Base-by-base conservation (phyloP, 1,139 yeast species). In the Kurtzmaniella quercitrusa region DNA sequence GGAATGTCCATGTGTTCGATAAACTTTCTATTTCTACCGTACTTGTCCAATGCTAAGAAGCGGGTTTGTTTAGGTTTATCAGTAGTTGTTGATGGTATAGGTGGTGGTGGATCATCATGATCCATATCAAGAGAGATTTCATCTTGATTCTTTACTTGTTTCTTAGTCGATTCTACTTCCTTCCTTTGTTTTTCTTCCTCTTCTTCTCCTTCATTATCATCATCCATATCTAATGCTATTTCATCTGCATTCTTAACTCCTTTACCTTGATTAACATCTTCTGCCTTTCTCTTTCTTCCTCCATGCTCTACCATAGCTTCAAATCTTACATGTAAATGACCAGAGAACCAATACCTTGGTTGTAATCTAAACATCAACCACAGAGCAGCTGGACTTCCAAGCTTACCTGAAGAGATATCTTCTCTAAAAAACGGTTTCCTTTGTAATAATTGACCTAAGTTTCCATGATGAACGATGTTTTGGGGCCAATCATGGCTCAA, bases 401-500 rank as follows among this genome's bases (percentile, higher is more conserved):
- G 65, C 21, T 66, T 65, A 1, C 82, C 81, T 2, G 64, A 66
- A 2, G 70, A 64, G 1, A 90, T 75, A 59, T 93, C 98, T 1
- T 57, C 56, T 48, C 66, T 70, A 58, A 93, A 87, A 56, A 75
- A 86, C 0, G 85, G 89, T 59, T 94, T 93, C 19, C 55, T 50
- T 23, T 58, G 60, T 25, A 93, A 53, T 15, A 93, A 64, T 33
- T 54, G 50, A 0, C 57, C 47, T 10, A 70, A 38, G 55, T 87
- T 63, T 0, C 98, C 98, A 58, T 76, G 65, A 15, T 79, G 66
- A 40, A 77, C 87, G 15, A 90, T 81, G 2, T 88, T 88, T 40
- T 75, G 81, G 0, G 99, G 99, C 99, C 99, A 93, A 64, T 93
- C 99, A 60, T 93, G 99, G 39, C 87, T 78, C 45, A 91, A 49